These are phyloP conservation scores for Eimeria maxima DNA, from an alignment of 169 alveolate genomes.

Conservation along the genomic window DNA sequence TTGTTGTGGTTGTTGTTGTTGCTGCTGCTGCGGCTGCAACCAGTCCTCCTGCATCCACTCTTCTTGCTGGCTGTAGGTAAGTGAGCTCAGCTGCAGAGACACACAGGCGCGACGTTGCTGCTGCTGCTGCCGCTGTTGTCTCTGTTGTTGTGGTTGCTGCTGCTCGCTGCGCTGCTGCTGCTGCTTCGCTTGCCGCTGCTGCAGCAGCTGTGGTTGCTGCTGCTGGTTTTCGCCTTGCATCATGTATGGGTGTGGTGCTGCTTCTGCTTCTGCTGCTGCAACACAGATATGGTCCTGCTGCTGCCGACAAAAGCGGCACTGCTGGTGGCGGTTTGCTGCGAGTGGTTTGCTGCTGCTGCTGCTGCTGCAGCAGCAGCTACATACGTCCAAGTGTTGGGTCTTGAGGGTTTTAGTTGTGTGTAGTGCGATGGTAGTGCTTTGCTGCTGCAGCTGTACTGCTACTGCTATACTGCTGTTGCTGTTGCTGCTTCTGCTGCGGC, in stretches of 20 bases:
- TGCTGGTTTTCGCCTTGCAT: not conserved
- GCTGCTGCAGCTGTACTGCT: conserved; percentile 9
- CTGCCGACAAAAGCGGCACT: too few relatives aligned
- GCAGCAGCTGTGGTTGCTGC: conserved; percentile 25
- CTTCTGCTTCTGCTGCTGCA: not conserved
- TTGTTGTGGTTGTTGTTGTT: not conserved
- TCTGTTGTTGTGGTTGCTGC: not conserved
- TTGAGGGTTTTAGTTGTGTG: not conserved
- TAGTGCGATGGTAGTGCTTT: not conserved
- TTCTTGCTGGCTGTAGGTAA: not conserved
- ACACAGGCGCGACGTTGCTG: not conserved
- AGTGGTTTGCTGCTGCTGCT: not conserved
- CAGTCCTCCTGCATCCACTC: conserved; percentile 23
- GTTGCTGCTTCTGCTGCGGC: conserved; percentile 38
- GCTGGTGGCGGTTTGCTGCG: not conserved
- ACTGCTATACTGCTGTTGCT: conserved; percentile 58
- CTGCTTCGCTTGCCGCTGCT: not conserved
- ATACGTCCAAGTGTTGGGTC: too few relatives aligned
- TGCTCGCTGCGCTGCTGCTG: not conserved
- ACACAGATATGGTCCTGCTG: not conserved
- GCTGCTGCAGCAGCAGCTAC: conserved; percentile 49
- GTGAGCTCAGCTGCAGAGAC: not conserved
- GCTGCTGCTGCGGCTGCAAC: conserved; percentile 34
- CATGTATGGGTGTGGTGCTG: not conserved
- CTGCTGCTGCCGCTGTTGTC: conserved; percentile 34